Base-by-base conservation (phyloP, 306 rosid species). In the Lathyrus oleraceus region DNA sequence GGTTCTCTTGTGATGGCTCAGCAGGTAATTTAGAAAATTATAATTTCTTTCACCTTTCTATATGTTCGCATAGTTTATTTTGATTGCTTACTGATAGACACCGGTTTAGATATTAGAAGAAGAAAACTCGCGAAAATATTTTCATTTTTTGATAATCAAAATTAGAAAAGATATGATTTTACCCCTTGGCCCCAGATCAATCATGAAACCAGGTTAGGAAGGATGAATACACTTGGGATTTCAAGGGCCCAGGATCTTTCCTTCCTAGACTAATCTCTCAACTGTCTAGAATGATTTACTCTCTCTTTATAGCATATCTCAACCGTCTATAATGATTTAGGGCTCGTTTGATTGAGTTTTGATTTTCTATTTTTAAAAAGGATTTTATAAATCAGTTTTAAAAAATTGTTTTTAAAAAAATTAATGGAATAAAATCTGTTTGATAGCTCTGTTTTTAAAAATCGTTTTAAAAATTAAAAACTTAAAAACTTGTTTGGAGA, bases 1-100 rank as follows among this genome's bases (percentile, higher is more conserved):
- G 97, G 99, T 47, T 78, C 86, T 45, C 74, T 91, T 58, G 96
- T 95, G 75, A 38, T 95, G 77, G 99, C 97, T 51, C 99, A 91
- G 59, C 99, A 95, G 99, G 99, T 95, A 82, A 71, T 43, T 32
- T 65, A 58, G 5, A 54, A 57, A 53, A 69, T 63, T 10, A 57
- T 27, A 51, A 69, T 73, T 73, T 23, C 36, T 64, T 73, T 74
- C 52, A 20, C 65, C 16, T 17, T 47, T 76, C 67, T 65, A 54
- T 64, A n/a, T 70, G 64, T 56, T 58, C 23, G 19, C 69, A 61
- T 67, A 52, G 6, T 25, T 76, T 69, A 40, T 62, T 70, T 27
- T 39, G 57, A 65, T 49, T 42, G 30, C 71, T 30, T 27, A 28
- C 20, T 56, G 21, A 40, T 40, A 62, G 30, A 36, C 21, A 39